Conservation (phyloP, 2,329 filamentous ascomycete genomes). For the Aureobasidium sp. region DNA sequence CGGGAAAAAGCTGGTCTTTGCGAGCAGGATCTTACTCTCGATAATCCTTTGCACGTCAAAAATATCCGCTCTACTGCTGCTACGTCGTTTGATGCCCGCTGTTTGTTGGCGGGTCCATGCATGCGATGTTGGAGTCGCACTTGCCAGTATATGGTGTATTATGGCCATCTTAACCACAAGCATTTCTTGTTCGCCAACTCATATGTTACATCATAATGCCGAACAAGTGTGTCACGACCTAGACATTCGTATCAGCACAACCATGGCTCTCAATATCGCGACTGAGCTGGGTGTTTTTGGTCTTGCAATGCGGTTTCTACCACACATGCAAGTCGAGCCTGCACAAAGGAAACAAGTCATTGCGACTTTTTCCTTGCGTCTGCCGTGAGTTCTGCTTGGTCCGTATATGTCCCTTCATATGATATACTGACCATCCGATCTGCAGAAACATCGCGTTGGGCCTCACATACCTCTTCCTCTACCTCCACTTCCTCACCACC, state of each 20-base stretch:
- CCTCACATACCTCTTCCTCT: neutral
- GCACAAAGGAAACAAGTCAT: neutral
- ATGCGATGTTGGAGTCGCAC: neutral
- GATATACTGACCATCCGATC: neutral
- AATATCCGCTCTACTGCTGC: neutral
- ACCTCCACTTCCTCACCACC: neutral
- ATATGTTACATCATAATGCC: neutral
- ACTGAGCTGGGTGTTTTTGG: neutral
- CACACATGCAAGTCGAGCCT: neutral
- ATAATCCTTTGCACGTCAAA: neutral
- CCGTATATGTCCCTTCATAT: neutral
- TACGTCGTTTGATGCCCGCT: neutral
- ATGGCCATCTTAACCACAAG: neutral
- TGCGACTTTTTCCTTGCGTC: neutral
- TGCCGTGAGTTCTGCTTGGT: neutral
- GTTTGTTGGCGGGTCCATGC: neutral
- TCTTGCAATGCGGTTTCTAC: neutral
- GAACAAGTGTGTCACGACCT: neutral
- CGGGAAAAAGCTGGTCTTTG: constrained; percentile 3
- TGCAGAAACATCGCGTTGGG: neutral
- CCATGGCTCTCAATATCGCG: neutral
- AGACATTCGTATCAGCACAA: neutral
- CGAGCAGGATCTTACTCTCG: neutral
- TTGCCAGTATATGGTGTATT: neutral
- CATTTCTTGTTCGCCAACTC: neutral